Base-by-base conservation (phyloP, 139 green algal genomes). In the Auxenochlorella pyrenoidosa region DNA sequence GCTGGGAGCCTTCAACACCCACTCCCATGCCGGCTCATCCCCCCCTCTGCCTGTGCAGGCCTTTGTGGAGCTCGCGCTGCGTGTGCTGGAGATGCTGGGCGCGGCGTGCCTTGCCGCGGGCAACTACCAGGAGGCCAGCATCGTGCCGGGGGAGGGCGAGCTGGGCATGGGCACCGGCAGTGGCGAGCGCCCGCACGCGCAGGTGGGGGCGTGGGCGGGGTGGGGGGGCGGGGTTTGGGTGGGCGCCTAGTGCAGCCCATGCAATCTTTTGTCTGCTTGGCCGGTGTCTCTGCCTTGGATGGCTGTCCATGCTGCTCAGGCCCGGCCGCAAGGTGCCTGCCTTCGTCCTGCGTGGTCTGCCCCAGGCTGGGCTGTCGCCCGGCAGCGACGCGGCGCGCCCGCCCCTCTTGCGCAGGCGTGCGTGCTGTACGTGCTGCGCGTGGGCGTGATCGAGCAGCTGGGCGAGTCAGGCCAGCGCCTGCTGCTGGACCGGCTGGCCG, bases 351-450 rank as follows among this genome's bases (percentile, higher is more conserved):
- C n/a, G n/a, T n/a, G n/a, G n/a, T n/a, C n/a, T n/a, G n/a, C n/a
- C n/a, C n/a, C n/a, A n/a, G n/a, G n/a, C n/a, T n/a, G n/a, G n/a
- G n/a, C n/a, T n/a, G n/a, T n/a, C n/a, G n/a, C n/a, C n/a, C n/a
- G n/a, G n/a, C n/a, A n/a, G n/a, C n/a, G n/a, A n/a, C n/a, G n/a
- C n/a, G n/a, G n/a, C n/a, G n/a, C n/a, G n/a, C n/a, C n/a, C n/a
- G n/a, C n/a, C n/a, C n/a, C 47, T 12, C 19, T 12, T 13, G 36
- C 40, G 32, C 93, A 97, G 92, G 96, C 96, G 0, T 93, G 89
- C 68, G 92, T 94, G 58, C 88, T 98, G 54, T 98, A 97, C 85
- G 90, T 98, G 51, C 79, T 98, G 71, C 90, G 96, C 0, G 89
- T 92, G 21, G 95, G 90, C 40, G 89, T 97, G 13, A 91, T 98